A percentile compares a stretch with the other conserved stretches of the same genome.
Evolutionary conservation across 2,329 filamentous ascomycete species (phyloP).

Genomic region (Hypoxylon sp.): DNA sequence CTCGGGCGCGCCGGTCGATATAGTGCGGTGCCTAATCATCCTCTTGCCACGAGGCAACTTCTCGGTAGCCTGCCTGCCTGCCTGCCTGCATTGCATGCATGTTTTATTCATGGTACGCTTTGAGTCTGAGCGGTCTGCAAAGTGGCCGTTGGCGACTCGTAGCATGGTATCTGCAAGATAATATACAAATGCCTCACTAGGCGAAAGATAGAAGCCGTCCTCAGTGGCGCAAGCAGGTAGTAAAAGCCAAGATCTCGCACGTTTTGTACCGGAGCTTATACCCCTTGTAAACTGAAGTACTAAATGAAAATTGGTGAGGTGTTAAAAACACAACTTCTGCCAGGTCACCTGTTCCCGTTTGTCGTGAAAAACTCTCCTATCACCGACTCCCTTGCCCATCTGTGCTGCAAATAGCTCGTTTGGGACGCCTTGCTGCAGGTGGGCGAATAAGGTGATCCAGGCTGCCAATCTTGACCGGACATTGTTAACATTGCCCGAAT

Average conservation of each 20-base stretch:
- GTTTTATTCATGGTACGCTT: slow-evolving; percentile 11
- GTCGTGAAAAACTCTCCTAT: slow-evolving; percentile 11
- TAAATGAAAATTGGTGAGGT: no score
- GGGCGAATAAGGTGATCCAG: slow-evolving; percentile 21
- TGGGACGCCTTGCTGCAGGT: slow-evolving; percentile 29
- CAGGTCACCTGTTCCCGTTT: slow-evolving; percentile 10
- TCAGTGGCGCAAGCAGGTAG: no score
- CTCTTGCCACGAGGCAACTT: slow-evolving; percentile 14
- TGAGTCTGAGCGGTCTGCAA: slow-evolving; percentile 7
- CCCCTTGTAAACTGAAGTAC: slow-evolving; percentile 1
- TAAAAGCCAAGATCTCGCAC: slow-evolving; percentile 10
- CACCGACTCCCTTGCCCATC: slow-evolving; percentile 22
- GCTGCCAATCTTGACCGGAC: slow-evolving; percentile 14
- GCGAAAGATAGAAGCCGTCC: background rate
- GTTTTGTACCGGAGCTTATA: background rate
- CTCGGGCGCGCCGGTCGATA: slow-evolving; percentile 1
- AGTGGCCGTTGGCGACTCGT: slow-evolving; percentile 8
- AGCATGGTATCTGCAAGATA: background rate
- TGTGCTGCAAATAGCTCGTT: slow-evolving; percentile 30
- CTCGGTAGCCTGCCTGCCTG: no score
- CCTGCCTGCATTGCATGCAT: slow-evolving; percentile 6
- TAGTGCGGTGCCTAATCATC: slow-evolving; percentile 19
- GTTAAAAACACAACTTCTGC: slow-evolving; percentile 3
- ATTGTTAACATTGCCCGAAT: slow-evolving; percentile 17
- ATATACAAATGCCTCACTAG: slow-evolving; percentile 25